Base-by-base conservation (phyloP, 371 early-diverging fungal species). In the Mucor saturninus region DNA sequence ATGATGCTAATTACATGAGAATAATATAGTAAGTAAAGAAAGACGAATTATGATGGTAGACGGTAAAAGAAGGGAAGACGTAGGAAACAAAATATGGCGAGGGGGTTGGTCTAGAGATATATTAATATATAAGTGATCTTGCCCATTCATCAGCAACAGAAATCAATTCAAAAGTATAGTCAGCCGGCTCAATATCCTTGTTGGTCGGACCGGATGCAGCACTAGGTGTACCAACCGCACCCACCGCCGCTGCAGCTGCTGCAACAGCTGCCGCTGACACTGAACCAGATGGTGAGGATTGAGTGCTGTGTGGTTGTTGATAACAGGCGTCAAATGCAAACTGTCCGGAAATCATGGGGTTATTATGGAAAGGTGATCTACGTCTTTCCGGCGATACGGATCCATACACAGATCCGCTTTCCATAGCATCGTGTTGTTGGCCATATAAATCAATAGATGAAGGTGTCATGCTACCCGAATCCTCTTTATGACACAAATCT, bases 101-200 rank as follows among this genome's bases (percentile, higher is more conserved):
- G 49, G 35, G 21, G 21, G 21, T 21, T 21, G 29, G 5, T 53
- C 32, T 54, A 61, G 26, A 35, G 28, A 37, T 11, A 21, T 30
- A 5, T 61, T 69, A 72, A 62, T 79, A 76, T 46, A 79, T 70
- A 48, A 80, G 70, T n/a, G 80, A 73, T 28, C 73, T 62, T 21
- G 77, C 78, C 81, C 81, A 81, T 71, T 81, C 79, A 57, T 81
- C 81, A n/a, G 71, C 79, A 3, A 81, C 79, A 38, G 81, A 81
- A 35, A 81, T 81, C 6, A 81, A 50, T 58, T 81, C 81, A 62
- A 81, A 81, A 2, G 81, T 81, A 48, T 81, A 81, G 46, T 81
- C 79, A 5, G 77, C 81, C 40, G 81, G 81, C 28, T 81, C 81
- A 45, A 81, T 76, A 32, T 46, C 66, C 56, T 76, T 77, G 52